These are phyloP conservation scores for Hyaloscypha bicolor DNA, from an alignment of 495 filamentous ascomycete species.

Conservation along the genomic window DNA sequence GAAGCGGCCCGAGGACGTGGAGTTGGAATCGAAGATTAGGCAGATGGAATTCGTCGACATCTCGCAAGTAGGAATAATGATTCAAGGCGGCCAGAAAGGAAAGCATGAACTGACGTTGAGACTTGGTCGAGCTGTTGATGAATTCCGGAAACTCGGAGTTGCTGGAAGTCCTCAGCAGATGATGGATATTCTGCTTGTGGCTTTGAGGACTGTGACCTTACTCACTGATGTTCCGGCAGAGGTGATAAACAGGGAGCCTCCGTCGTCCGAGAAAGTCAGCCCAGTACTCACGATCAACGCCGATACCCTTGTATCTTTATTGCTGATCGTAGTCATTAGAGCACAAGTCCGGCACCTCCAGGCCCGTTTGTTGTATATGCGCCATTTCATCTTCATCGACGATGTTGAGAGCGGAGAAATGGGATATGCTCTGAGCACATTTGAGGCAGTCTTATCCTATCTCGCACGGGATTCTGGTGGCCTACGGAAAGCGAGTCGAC, in stretches of 20 bases:
- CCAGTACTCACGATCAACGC: slow-evolving; percentile 85
- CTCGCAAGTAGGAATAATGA: slow-evolving; percentile 85
- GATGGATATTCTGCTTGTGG: slow-evolving; percentile 85
- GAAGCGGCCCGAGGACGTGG: slow-evolving; percentile 79
- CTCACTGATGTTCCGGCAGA: slow-evolving; percentile 42
- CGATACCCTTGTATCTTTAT: slow-evolving; percentile 89
- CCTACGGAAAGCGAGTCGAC: slow-evolving; percentile 77
- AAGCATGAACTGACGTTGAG: slow-evolving; percentile 74
- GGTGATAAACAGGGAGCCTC: slow-evolving; percentile 39
- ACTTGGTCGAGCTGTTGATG: slow-evolving; percentile 77
- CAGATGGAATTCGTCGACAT: slow-evolving; percentile 95
- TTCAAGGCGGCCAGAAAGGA: slow-evolving; percentile 69
- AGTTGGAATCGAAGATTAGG: slow-evolving; percentile 85
- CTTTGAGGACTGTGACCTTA: slow-evolving; percentile 79
- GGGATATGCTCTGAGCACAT: slow-evolving; percentile 95
- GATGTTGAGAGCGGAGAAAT: slow-evolving; percentile 97
- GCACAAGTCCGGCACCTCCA: slow-evolving; percentile 87
- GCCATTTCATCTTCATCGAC: slow-evolving; percentile 93
- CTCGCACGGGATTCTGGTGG: slow-evolving; percentile 80
- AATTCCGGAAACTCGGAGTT: slow-evolving; percentile 83
- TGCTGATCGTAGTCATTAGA: slow-evolving; percentile 91
- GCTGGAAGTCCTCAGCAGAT: slow-evolving; percentile 92
- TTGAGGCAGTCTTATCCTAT: slow-evolving; percentile 94
- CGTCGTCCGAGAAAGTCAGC: slow-evolving; percentile 58
- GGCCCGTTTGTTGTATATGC: slow-evolving; percentile 87